These are phyloP conservation scores for Phaeosphaeria sp. DNA, from an alignment of 2,329 filamentous ascomycete genomes.

Conservation along the genomic window DNA sequence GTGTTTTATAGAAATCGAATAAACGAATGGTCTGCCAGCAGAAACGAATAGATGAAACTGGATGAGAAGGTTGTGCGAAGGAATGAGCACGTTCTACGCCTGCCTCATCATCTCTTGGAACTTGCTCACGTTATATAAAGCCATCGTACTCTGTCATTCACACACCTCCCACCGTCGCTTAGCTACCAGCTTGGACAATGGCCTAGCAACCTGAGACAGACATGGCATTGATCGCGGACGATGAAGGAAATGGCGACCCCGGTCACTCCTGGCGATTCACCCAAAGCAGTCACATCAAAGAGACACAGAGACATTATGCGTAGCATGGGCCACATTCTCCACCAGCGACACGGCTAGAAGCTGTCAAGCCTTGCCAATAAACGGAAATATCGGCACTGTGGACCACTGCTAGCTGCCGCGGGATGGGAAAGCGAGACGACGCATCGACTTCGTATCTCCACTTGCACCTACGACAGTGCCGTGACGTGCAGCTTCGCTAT, in stretches of 20 bases:
- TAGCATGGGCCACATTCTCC: constrained; percentile 15
- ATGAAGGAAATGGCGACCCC: constrained; percentile 14
- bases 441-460: not conserved
- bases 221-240: constrained; percentile 22
- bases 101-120: constrained; percentile 28
- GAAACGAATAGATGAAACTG: constrained; percentile 32
- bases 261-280: constrained; percentile 8
- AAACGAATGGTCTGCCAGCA: constrained; percentile 39
- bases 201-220: constrained; percentile 23
- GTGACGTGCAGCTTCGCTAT: constrained; percentile 1
- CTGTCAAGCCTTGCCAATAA: constrained; percentile 15
- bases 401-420: constrained; percentile 3
- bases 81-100: constrained; percentile 44
- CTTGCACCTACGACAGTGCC: not conserved
- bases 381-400: constrained; percentile 5
- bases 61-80: constrained; percentile 39
- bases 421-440: not conserved
- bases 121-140: constrained; percentile 34
- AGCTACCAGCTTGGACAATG: constrained; percentile 5
- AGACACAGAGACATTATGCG: constrained; percentile 15
- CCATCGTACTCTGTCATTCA: constrained; percentile 6
- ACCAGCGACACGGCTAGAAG: constrained; percentile 17
- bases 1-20: constrained; percentile 17
- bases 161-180: constrained; percentile 4
- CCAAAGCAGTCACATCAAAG: not conserved